A percentile compares a stretch with the other conserved stretches of the same genome.
phyloP scores from a whole-genome alignment of 495 filamentous ascomycete species.

The Elaphomyces granulatus region DNA sequence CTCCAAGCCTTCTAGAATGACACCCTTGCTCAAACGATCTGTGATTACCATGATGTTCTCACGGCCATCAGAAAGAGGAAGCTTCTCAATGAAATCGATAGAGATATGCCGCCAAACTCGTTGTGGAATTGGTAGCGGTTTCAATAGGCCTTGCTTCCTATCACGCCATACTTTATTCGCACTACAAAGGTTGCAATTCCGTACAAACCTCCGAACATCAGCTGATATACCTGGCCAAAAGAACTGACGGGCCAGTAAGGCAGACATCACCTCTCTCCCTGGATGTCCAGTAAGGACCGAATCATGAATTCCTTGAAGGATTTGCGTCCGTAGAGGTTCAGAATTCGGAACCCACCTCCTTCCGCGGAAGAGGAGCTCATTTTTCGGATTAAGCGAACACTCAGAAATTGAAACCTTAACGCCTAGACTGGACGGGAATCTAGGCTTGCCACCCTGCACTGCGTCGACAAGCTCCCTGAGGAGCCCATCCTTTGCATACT shows the following conservation, averaged over 20 bases:
- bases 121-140: slow-evolving; percentile 10
- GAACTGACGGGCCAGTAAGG: background rate
- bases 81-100: slow-evolving; percentile 9
- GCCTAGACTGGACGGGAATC: background rate
- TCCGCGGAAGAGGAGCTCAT: background rate
- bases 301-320: slow-evolving; percentile 1
- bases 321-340: background rate
- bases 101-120: slow-evolving; percentile 9
- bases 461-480: background rate
- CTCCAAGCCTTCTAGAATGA: slow-evolving; percentile 6
- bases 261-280: background rate
- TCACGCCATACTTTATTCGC: slow-evolving; percentile 2
- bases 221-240: slow-evolving; percentile 2
- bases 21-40: slow-evolving; percentile 6
- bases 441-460: background rate
- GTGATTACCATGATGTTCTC: slow-evolving; percentile 6
- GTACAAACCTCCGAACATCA: background rate
- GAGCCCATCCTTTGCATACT: background rate
- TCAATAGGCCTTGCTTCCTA: slow-evolving; percentile 7
- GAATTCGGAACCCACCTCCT: background rate
- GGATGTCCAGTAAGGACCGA: slow-evolving; percentile 1
- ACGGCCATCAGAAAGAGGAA: slow-evolving; percentile 1
- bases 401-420: slow-evolving; percentile 2
- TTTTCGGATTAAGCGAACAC: background rate
- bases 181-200: slow-evolving; percentile 1